phyloP scores from a whole-genome alignment of 805 yeast genomes.

The Sugiyamaella mastotermitis region DNA sequence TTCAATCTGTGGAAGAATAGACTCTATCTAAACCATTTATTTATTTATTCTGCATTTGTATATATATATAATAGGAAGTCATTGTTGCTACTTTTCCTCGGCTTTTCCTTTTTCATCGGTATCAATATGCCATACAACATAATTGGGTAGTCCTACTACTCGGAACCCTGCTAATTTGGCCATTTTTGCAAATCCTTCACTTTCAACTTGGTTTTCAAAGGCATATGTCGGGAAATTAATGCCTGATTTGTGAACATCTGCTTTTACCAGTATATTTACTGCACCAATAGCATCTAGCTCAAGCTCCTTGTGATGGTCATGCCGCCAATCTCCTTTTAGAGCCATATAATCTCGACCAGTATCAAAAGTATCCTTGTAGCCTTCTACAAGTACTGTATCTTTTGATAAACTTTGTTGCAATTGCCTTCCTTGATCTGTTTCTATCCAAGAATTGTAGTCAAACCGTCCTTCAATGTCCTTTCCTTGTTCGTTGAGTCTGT shows the following conservation, averaged over 20 bases:
- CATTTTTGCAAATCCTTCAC: conserved; percentile 84
- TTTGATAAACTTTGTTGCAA: conserved; percentile 60
- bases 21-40: conserved; percentile 14
- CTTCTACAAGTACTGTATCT: conserved; percentile 80
- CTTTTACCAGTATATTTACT: conserved; percentile 81
- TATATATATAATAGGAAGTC: too few species aligned
- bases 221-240: conserved; percentile 94
- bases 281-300: conserved; percentile 88
- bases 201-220: conserved; percentile 82
- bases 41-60: too few species aligned
- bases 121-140: conserved; percentile 78
- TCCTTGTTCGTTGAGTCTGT: conserved; percentile 21
- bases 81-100: too few species aligned
- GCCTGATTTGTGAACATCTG: conserved; percentile 89
- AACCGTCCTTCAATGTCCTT: conserved; percentile 23
- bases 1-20: conserved; percentile 10
- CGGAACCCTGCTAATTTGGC: conserved; percentile 69
- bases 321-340: conserved; percentile 54
- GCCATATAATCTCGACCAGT: conserved; percentile 90
- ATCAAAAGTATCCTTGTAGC: conserved; percentile 66
- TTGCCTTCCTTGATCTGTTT: conserved; percentile 65
- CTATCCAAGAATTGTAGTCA: conserved; percentile 35
- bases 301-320: conserved; percentile 60
- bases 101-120: conserved; percentile 20
- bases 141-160: conserved; percentile 87